These are phyloP conservation scores for Boechera retrofracta DNA, from an alignment of 345 rosid species.

Conservation along the genomic window DNA sequence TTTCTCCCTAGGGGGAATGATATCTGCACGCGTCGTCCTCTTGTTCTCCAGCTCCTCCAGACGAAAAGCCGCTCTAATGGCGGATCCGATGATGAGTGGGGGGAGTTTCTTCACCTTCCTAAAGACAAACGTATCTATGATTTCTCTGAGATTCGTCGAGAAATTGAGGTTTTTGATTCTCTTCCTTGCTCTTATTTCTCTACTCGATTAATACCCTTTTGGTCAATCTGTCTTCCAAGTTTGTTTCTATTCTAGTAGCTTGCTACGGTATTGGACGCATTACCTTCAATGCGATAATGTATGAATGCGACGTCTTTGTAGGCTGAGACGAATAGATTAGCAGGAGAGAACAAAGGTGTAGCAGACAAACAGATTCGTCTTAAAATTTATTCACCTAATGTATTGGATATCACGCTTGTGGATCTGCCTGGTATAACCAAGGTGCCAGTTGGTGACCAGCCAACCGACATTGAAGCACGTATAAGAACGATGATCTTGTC, in stretches of 20 bases:
- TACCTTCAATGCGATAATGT: background rate
- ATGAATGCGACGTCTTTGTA: conserved; percentile 29
- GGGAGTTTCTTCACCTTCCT: conserved; percentile 92
- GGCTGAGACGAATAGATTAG: conserved; percentile 73
- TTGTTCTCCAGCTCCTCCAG: conserved; percentile 93
- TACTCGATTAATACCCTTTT: background rate
- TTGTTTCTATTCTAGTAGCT: background rate
- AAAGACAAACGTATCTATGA: conserved; percentile 69
- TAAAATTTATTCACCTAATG: conserved; percentile 64
- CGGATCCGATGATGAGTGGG: conserved; percentile 83
- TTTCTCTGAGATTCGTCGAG: conserved; percentile 92
- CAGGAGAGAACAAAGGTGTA: conserved; percentile 66
- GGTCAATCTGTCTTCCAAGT: conserved; percentile 7
- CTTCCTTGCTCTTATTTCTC: background rate
- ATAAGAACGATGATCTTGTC: conserved; percentile 66
- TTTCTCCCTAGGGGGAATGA: conserved; percentile 93
- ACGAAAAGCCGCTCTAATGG: conserved; percentile 66
- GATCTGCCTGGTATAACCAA: conserved; percentile 79
- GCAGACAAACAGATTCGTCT: conserved; percentile 62
- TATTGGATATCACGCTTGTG: conserved; percentile 66
- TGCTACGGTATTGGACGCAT: background rate
- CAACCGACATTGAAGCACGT: conserved; percentile 61
- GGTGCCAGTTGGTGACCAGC: conserved; percentile 82
- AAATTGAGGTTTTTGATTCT: conserved; percentile 68
- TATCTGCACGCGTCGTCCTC: conserved; percentile 96